These are phyloP conservation scores for Caryopteris hybrid DNA, from an alignment of 305 asterid genomes.

Conservation along the genomic window DNA sequence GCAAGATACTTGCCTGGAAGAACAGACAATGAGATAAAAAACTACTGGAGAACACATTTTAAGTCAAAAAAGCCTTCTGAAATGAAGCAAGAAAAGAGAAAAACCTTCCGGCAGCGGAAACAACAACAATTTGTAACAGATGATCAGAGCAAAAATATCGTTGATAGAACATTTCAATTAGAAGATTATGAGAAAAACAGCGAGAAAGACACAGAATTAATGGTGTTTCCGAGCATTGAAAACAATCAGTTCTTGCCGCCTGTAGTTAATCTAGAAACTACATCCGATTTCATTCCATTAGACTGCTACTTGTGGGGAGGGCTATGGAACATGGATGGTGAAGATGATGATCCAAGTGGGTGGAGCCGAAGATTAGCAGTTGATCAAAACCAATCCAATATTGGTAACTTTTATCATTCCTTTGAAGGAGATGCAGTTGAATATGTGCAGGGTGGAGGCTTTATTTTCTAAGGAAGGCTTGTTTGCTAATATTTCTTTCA, in stretches of 20 bases:
- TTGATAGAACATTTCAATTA: neutral
- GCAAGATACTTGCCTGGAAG: conserved; percentile 83
- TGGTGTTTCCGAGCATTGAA: neutral
- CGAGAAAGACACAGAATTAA: too few species aligned
- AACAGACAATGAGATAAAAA: conserved; percentile 88
- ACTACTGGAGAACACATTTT: conserved; percentile 84
- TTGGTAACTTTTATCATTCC: neutral
- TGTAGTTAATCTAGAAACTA: conserved; percentile 2
- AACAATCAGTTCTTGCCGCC: neutral
- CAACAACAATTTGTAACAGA: neutral
- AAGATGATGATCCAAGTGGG: too few species aligned
- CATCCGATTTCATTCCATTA: conserved; percentile 20
- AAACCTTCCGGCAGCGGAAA: neutral
- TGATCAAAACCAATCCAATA: conserved; percentile 2
- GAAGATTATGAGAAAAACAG: neutral
- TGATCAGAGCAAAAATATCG: too few species aligned
- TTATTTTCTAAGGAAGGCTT: conserved; percentile 10
- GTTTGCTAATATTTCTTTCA: neutral
- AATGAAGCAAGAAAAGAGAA: conserved; percentile 28
- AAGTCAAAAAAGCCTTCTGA: conserved; percentile 30
- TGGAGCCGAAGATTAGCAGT: neutral
- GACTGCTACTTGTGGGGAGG: conserved; percentile 50
- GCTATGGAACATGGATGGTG: conserved; percentile 35
- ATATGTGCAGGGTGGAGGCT: conserved; percentile 12
- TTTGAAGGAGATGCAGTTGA: conserved; percentile 8